Percentiles rank a stretch among this genome's conserved stretches.
phyloP scores from a whole-genome alignment of 179 eudicot genomes.

The Amaranthus tricolor region DNA sequence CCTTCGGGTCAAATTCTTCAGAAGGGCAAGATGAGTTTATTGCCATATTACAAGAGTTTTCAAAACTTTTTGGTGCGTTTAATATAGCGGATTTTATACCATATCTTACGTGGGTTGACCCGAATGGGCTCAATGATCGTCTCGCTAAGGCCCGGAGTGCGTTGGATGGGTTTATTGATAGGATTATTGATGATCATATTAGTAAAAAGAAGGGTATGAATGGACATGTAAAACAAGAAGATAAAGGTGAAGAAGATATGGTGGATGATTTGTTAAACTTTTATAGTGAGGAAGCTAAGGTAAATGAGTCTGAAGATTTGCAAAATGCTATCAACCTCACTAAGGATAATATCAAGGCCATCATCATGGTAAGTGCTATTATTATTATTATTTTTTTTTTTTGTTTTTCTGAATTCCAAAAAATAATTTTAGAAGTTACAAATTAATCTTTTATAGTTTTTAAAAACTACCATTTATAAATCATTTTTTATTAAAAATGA shows the following conservation, averaged over 20 bases:
- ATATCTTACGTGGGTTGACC: constrained; percentile 55
- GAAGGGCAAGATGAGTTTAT: constrained; percentile 79
- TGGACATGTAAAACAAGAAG: constrained; percentile 9
- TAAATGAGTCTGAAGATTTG: constrained; percentile 60
- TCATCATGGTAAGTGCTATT: constrained; percentile 67
- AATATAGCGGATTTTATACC: constrained; percentile 76
- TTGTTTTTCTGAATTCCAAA: too few species aligned
- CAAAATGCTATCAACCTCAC: constrained; percentile 68
- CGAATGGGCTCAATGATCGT: constrained; percentile 51
- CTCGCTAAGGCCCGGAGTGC: constrained; percentile 57
- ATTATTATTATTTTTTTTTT: too few species aligned
- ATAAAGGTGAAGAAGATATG: constrained; percentile 54
- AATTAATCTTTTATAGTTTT: too few species aligned
- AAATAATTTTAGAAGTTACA: too few species aligned
- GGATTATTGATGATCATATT: constrained; percentile 73
- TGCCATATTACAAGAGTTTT: constrained; percentile 62
- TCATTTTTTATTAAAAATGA: too few species aligned
- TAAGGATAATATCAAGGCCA: constrained; percentile 80
- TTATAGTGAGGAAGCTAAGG: constrained; percentile 57
- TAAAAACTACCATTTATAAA: too few species aligned
- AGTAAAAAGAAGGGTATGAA: constrained; percentile 30
- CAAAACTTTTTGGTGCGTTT: constrained; percentile 79
- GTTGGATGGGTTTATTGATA: constrained; percentile 69
- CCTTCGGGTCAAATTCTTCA: constrained; percentile 65
- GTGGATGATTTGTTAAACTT: constrained; percentile 81